Conservation (phyloP, 2,329 filamentous ascomycete genomes). For the Tolypocladium tundrense region DNA sequence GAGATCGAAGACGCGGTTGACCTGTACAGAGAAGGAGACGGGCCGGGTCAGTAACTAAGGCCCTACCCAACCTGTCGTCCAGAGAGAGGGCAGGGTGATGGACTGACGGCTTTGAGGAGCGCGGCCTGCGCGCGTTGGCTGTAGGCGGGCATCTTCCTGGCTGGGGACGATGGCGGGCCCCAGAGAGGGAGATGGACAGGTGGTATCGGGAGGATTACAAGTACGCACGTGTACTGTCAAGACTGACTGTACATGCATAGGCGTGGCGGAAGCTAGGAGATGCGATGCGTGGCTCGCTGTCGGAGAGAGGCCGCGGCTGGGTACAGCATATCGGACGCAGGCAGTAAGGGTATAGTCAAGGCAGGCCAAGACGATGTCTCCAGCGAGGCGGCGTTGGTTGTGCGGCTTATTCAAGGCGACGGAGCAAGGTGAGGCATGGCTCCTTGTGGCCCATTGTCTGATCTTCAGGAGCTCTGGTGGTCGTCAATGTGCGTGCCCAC, state of each 20-base stretch:
- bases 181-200: not conserved
- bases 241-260: not conserved
- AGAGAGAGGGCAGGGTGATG: slow-evolving; percentile 1
- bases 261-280: not conserved
- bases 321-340: not conserved
- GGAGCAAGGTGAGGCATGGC: not conserved
- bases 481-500: not conserved
- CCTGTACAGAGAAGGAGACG: slow-evolving; percentile 9
- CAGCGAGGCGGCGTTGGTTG: not conserved
- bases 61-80: slow-evolving; percentile 1
- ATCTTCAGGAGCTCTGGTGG: not conserved
- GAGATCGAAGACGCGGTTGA: slow-evolving; percentile 31
- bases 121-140: slow-evolving; percentile 37
- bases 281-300: not conserved
- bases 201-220: not conserved
- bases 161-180: not conserved
- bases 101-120: slow-evolving; percentile 44
- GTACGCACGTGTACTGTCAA: not conserved
- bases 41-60: slow-evolving; percentile 1
- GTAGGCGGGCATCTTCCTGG: slow-evolving; percentile 24
- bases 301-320: not conserved
- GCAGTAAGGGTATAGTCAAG: not conserved
- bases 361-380: not conserved
- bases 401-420: not conserved
- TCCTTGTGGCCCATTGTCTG: not conserved